Base-by-base conservation (phyloP, 305 asterid species). In the Rubia balearica region DNA sequence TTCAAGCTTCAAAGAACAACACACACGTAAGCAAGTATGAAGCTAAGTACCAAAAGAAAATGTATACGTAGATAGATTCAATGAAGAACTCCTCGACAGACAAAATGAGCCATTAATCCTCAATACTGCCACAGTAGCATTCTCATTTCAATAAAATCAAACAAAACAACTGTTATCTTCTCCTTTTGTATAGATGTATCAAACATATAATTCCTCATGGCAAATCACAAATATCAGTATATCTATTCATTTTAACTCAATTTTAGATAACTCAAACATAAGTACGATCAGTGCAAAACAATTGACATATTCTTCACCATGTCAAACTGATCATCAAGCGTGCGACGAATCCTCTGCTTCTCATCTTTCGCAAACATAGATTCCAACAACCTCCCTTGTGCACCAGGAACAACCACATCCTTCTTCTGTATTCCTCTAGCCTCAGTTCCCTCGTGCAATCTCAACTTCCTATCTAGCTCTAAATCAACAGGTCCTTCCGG, bases 311-410 rank as follows among this genome's bases (percentile, higher is more conserved):
- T 17, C 57, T 81, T 73, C 69, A 89, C 98, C 92, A 87, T 3
- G 74, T 90, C 98, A 84, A 93, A 93, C 73, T 89, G 96, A 67
- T 90, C 96, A 80, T 90, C 98, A 33, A 93, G 83, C 69, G 83
- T 85, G 11, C 98, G 89, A 36, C 83, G 92, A 68, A 22, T 77
- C 78, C 98, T 86, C 42, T 77, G 77, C 61, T 80, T 81, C 86
- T 82, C 86, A 68, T 56, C 65, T 22, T 41, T 82, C n/a, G 73
- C 45, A 16, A 36, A 69, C 3, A 71, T 49, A 41, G 70, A 61
- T 19, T 6, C n/a, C 36, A 76, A 73, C 72, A 70, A 66, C 38
- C 75, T 73, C 38, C 65, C 71, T 5, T 66, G 76, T 63, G 60
- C 70, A 77, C 62, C 73, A 74, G 70, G 67, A 63, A 73, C 74